These are phyloP conservation scores for Calonectria pseudoreteaudii DNA, from an alignment of 2,329 filamentous ascomycete species.

Conservation along the genomic window DNA sequence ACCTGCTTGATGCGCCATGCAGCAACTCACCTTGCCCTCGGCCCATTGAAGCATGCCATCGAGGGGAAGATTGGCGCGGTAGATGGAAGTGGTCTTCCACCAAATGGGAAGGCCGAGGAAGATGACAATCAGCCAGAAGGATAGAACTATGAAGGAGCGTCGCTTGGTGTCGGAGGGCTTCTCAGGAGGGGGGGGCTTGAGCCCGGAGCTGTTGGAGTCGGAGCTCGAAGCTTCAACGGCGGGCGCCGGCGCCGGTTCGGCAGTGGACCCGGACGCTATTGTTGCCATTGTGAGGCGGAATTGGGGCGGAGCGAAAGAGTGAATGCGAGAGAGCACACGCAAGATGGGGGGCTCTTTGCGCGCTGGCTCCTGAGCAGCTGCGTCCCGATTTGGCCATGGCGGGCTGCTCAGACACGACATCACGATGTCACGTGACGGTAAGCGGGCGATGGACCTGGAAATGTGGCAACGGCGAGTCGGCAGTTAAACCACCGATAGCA, in stretches of 20 bases:
- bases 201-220: conserved; percentile 11
- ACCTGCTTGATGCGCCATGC: conserved; percentile 24
- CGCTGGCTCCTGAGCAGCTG: conserved; percentile 13
- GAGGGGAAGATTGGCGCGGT: conserved; percentile 85
- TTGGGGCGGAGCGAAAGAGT: not conserved
- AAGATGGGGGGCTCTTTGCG: conserved; percentile 16
- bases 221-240: conserved; percentile 16
- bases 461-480: conserved; percentile 21
- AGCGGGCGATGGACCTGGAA: not conserved
- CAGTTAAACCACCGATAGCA: conserved; percentile 34
- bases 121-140: conserved; percentile 91
- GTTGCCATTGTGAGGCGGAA: conserved; percentile 23
- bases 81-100: conserved; percentile 95
- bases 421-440: conserved; percentile 42
- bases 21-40: conserved; percentile 78
- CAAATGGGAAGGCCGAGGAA: conserved; percentile 91
- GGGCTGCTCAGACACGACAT: conserved; percentile 41
- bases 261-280: conserved; percentile 40
- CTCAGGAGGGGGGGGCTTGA: conserved; percentile 78
- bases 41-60: conserved; percentile 92
- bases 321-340: conserved; percentile 5
- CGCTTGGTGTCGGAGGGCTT: conserved; percentile 75
- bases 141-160: conserved; percentile 80
- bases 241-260: conserved; percentile 30
- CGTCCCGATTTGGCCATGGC: conserved; percentile 12